Evolutionary conservation across 768 basidiomycete species (phyloP).

Genomic region (Exidia glandulosa): DNA sequence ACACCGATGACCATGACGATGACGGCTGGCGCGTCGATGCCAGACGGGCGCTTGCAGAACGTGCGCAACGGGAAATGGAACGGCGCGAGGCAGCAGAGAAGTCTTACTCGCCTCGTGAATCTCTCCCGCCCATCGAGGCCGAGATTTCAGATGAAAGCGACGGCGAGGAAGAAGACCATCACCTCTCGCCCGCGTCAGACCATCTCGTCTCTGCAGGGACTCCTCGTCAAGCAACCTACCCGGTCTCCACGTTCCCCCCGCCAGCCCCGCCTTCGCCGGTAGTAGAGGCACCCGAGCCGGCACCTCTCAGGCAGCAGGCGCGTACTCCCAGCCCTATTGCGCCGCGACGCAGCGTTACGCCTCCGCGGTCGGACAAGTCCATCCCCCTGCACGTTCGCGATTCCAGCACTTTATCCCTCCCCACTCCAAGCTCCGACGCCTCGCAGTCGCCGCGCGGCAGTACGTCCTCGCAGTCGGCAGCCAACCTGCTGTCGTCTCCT

Average conservation of each 20-base stretch:
- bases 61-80: conserved; percentile 45
- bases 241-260: not conserved
- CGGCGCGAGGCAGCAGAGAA: conserved; percentile 16
- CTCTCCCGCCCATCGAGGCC: conserved; percentile 57
- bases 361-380: not conserved
- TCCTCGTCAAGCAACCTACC: conserved; percentile 3
- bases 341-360: not conserved
- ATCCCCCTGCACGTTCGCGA: not conserved
- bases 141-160: conserved; percentile 77
- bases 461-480: not conserved
- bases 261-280: not conserved
- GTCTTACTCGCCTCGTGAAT: conserved; percentile 9
- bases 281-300: conserved; percentile 1
- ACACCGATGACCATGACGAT: conserved; percentile 33
- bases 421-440: not conserved
- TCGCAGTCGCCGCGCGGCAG: conserved; percentile 1
- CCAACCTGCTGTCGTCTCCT: not conserved
- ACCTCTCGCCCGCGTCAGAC: not conserved
- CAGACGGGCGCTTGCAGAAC: conserved; percentile 56
- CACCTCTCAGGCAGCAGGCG: not conserved
- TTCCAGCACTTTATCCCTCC: not conserved
- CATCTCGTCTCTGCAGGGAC: not conserved
- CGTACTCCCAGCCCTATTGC: no score
- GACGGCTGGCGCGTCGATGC: conserved; percentile 58
- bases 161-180: conserved; percentile 44